Conservation (phyloP, 2,329 filamentous ascomycete species). For the Biscogniauxia marginata region DNA sequence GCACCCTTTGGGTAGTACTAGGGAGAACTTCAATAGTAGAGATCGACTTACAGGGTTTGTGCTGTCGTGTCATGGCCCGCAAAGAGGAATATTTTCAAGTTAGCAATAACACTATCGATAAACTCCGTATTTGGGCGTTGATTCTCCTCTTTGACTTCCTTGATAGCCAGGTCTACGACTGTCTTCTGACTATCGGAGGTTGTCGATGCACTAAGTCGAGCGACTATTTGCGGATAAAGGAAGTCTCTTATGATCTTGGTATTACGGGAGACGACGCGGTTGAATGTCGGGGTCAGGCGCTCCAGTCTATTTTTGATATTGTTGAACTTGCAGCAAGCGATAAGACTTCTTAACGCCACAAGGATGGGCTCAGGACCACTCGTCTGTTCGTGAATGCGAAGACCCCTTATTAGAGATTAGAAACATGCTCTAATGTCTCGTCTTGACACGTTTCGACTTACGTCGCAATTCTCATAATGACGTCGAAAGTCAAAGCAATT, state of each 20-base stretch:
- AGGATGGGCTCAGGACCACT: too few species aligned
- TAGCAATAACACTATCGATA: conserved; percentile 5
- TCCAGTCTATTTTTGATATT: too few species aligned
- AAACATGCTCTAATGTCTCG: too few species aligned
- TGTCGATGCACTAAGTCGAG: not conserved
- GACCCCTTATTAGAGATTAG: not conserved
- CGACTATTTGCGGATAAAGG: conserved; percentile 5
- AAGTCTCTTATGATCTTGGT: not conserved
- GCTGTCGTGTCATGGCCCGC: conserved; percentile 17
- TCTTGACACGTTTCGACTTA: too few species aligned
- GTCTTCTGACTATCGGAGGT: not conserved
- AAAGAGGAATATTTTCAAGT: conserved; percentile 8
- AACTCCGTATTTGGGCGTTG: not conserved
- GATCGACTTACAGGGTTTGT: conserved; percentile 12
- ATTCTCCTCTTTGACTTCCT: not conserved
- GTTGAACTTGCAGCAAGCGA: too few species aligned
- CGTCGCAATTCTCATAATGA: conserved; percentile 14
- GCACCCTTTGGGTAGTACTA: not conserved
- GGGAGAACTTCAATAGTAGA: not conserved
- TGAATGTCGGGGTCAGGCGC: too few species aligned
- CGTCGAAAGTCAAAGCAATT: conserved; percentile 12
- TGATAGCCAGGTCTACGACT: conserved; percentile 7
- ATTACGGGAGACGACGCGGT: not conserved
- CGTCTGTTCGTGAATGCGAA: not conserved
- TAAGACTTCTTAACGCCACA: too few species aligned